A percentile compares a stretch with the other conserved stretches of the same genome.
Conservation (phyloP, 2,329 filamentous ascomycete genomes). For the Verticillium dahliae region DNA sequence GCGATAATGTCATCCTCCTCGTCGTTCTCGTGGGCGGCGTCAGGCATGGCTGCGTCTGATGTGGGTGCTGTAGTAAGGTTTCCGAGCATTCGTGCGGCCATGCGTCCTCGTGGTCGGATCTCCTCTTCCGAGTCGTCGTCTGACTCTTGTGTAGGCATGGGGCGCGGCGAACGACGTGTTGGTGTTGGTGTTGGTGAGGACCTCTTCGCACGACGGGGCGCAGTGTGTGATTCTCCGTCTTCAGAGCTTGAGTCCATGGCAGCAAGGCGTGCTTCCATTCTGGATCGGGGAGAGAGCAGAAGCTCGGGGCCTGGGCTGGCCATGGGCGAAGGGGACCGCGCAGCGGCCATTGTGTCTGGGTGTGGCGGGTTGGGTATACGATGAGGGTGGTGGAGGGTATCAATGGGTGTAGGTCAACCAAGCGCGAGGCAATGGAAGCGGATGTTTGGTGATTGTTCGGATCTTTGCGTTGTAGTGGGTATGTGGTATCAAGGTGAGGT, state of each 20-base stretch:
- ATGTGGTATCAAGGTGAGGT: not conserved
- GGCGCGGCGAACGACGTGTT: not conserved
- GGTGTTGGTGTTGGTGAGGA: not conserved
- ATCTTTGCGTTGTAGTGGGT: not conserved
- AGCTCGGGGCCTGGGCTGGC: conserved; percentile 32
- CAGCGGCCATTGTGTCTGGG: conserved; percentile 37
- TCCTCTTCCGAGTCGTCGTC: conserved; percentile 18
- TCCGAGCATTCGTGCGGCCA: conserved; percentile 58
- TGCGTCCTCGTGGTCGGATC: conserved; percentile 51
- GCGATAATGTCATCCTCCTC: conserved; percentile 28
- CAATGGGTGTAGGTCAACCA: not conserved
- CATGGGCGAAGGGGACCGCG: conserved; percentile 37
- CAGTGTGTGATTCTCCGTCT: conserved; percentile 20
- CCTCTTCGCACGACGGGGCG: not conserved
- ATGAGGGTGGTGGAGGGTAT: not conserved
- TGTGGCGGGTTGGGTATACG: not conserved
- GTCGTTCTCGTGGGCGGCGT: conserved; percentile 26
- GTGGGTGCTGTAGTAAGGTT: conserved; percentile 16
- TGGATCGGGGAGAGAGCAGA: conserved; percentile 46
- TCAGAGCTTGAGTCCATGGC: conserved; percentile 44
- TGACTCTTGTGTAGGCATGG: not conserved
- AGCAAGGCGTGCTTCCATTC: conserved; percentile 47
- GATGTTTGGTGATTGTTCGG: not conserved
- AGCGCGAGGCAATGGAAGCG: not conserved
- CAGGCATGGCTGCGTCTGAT: conserved; percentile 19